These are phyloP conservation scores for Prosopis cineraria DNA, from an alignment of 306 rosid species.

Conservation along the genomic window DNA sequence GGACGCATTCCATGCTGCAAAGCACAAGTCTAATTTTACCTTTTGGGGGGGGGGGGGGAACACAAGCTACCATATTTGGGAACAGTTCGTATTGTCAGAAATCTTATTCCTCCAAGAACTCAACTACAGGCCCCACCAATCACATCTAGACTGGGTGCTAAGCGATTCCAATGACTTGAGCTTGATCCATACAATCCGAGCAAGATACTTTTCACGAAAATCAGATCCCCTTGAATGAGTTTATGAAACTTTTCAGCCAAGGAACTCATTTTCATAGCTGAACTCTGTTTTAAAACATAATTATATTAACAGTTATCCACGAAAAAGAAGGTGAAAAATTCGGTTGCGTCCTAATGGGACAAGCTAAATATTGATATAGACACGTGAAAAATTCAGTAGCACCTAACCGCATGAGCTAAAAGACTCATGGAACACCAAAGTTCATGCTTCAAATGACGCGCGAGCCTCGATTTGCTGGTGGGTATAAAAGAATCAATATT, in stretches of 20 bases:
- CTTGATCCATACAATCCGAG: neutral
- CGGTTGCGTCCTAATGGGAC: constrained; percentile 41
- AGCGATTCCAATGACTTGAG: constrained; percentile 6
- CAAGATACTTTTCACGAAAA: constrained; percentile 3
- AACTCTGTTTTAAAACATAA: constrained; percentile 22
- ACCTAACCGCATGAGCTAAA: constrained; percentile 46
- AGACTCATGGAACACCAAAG: constrained; percentile 38
- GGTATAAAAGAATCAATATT: constrained; percentile 64
- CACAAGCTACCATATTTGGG: too few species aligned
- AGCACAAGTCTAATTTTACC: neutral
- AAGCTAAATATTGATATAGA: constrained; percentile 51
- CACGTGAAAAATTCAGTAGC: constrained; percentile 48
- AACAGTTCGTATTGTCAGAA: neutral
- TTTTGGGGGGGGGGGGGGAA: too few species aligned
- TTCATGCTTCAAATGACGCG: constrained; percentile 43
- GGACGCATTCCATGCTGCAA: too few species aligned
- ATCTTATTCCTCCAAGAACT: neutral
- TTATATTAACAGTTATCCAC: constrained; percentile 44
- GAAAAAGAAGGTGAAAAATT: constrained; percentile 32
- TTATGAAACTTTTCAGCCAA: constrained; percentile 16
- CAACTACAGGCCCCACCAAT: neutral
- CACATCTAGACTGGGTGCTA: constrained; percentile 10
- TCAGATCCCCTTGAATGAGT: constrained; percentile 19
- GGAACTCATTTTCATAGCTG: constrained; percentile 33
- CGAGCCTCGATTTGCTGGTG: constrained; percentile 43